Conservation (phyloP, 495 filamentous ascomycete species). For the Patellaria atrata region DNA sequence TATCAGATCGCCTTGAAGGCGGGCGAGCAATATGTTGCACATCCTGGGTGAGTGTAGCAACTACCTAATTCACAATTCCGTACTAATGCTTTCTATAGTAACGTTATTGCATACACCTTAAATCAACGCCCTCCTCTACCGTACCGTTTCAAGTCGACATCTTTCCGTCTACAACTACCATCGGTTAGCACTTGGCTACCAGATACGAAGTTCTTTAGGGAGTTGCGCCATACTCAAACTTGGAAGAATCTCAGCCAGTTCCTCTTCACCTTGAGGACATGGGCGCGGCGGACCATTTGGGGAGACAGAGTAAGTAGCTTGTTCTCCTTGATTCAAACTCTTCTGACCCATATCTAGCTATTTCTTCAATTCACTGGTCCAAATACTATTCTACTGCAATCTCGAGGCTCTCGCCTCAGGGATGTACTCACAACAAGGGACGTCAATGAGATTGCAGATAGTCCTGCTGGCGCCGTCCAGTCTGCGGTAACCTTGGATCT, state of each 20-base stretch:
- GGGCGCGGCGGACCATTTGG: slow-evolving; percentile 71
- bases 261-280: slow-evolving; percentile 54
- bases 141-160: slow-evolving; percentile 69
- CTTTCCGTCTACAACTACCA: slow-evolving; percentile 66
- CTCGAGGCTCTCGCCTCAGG: slow-evolving; percentile 55
- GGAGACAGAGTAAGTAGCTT: slow-evolving; percentile 55
- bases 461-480: slow-evolving; percentile 43
- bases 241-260: slow-evolving; percentile 51
- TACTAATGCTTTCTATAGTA: slow-evolving; percentile 32
- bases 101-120: slow-evolving; percentile 79
- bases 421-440: slow-evolving; percentile 64
- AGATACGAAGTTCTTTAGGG: slow-evolving; percentile 53
- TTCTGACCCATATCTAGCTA: slow-evolving; percentile 33
- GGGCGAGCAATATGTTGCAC: slow-evolving; percentile 75
- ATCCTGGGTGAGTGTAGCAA: slow-evolving; percentile 44
- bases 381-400: slow-evolving; percentile 70
- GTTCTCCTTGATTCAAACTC: background rate
- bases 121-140: slow-evolving; percentile 58
- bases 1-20: slow-evolving; percentile 65
- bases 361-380: slow-evolving; percentile 85
- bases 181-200: slow-evolving; percentile 39
- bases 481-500: slow-evolving; percentile 33
- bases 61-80: slow-evolving; percentile 1
- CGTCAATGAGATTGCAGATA: slow-evolving; percentile 72
- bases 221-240: slow-evolving; percentile 48